Evolutionary conservation across 2,329 filamentous ascomycete species (phyloP).

Genomic region (Aspergillus sp.): DNA sequence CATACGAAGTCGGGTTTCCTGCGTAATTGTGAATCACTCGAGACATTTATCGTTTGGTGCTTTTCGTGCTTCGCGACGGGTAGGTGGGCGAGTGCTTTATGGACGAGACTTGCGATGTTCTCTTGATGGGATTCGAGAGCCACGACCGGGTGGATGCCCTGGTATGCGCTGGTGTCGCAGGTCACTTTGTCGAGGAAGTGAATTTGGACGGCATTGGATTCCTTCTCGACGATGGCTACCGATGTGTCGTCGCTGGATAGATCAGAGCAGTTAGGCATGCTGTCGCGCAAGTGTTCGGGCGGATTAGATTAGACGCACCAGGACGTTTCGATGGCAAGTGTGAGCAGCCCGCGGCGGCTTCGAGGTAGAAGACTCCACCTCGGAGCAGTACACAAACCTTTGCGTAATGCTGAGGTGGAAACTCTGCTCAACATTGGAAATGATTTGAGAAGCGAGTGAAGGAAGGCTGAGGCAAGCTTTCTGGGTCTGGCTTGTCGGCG

Average conservation of each 20-base stretch:
- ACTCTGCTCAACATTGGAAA: slow-evolving; percentile 29
- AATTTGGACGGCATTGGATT: slow-evolving; percentile 53
- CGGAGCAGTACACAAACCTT: slow-evolving; percentile 13
- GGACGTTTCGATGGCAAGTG: slow-evolving; percentile 51
- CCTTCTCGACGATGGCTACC: slow-evolving; percentile 74
- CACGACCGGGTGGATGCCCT: slow-evolving; percentile 77
- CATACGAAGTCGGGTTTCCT: slow-evolving; percentile 78
- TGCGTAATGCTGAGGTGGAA: slow-evolving; percentile 17
- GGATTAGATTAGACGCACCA: slow-evolving; percentile 33
- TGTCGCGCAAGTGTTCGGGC: not conserved
- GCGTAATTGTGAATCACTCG: slow-evolving; percentile 32
- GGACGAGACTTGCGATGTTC: slow-evolving; percentile 68
- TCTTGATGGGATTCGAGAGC: slow-evolving; percentile 75
- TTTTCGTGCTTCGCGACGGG: slow-evolving; percentile 37
- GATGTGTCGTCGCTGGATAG: slow-evolving; percentile 78
- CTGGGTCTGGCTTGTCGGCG: not conserved
- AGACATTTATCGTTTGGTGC: slow-evolving; percentile 19
- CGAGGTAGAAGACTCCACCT: slow-evolving; percentile 4
- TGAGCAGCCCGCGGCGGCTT: slow-evolving; percentile 40
- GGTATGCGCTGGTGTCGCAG: slow-evolving; percentile 71
- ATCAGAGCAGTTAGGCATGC: not conserved
- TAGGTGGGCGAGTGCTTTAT: slow-evolving; percentile 62
- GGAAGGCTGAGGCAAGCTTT: not conserved
- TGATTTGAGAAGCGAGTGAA: not conserved
- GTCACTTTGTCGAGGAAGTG: slow-evolving; percentile 82